A percentile compares a stretch with the other conserved stretches of the same genome.
These are phyloP conservation scores for Vaccinium darrowii DNA, from an alignment of 148 eudicot species.

Conservation along the genomic window DNA sequence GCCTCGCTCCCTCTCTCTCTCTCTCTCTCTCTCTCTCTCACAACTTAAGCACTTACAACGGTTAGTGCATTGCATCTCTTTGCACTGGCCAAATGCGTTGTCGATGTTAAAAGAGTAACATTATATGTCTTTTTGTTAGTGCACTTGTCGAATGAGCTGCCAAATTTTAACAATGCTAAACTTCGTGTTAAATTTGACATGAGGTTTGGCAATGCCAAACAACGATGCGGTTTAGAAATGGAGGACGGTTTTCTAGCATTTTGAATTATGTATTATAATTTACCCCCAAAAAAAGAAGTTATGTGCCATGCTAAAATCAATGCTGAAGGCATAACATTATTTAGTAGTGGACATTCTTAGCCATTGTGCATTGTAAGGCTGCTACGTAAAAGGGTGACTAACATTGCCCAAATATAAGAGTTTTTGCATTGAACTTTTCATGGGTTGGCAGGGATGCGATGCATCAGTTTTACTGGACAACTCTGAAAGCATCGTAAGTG, in stretches of 20 bases:
- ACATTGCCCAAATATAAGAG: neutral
- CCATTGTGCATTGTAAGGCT: neutral
- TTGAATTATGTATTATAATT: neutral
- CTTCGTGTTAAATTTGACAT: neutral
- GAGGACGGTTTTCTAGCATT: neutral
- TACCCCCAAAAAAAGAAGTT: no score
- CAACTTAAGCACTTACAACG: neutral
- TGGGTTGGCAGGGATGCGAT: slow-evolving; percentile 56
- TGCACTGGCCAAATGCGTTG: neutral
- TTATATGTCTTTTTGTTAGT: neutral
- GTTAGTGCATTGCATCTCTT: neutral
- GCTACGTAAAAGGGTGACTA: neutral
- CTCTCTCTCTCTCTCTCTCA: neutral
- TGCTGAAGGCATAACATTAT: neutral
- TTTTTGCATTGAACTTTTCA: neutral
- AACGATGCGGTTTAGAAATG: neutral
- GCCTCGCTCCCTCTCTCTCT: neutral
- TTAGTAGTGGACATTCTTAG: neutral
- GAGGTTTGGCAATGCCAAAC: neutral
- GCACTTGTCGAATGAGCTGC: neutral
- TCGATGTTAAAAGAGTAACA: neutral
- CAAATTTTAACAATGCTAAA: neutral
- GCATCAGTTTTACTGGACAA: slow-evolving; percentile 60
- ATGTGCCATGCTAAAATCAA: neutral
- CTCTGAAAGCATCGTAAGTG: slow-evolving; percentile 48